Evolutionary conservation across 148 eudicot genomes (phyloP).

Genomic region (Chenopodium quinoa): DNA sequence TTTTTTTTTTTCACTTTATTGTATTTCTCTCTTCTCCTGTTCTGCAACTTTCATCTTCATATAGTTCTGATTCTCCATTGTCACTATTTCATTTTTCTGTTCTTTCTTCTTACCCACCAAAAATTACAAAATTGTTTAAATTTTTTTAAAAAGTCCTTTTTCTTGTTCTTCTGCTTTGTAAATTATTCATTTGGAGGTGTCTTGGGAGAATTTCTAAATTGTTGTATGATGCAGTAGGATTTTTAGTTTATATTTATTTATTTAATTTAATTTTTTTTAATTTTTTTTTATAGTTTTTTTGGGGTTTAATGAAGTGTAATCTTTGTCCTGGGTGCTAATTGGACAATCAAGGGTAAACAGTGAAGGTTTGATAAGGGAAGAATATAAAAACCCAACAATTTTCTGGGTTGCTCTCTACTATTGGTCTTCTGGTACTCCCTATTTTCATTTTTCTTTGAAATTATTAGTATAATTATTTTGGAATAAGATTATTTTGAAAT

Average conservation of each 20-base stretch:
- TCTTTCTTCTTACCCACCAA: too few species aligned
- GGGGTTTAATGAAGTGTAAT: neutral
- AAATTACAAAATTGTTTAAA: too few species aligned
- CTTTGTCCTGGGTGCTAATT: slow-evolving; percentile 10
- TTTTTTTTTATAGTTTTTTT: neutral
- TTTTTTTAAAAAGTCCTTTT: neutral
- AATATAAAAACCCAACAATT: neutral
- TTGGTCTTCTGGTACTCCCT: slow-evolving; percentile 18
- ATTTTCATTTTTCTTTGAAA: neutral
- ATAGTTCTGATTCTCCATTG: too few species aligned
- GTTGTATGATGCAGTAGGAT: neutral
- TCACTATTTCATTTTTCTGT: too few species aligned
- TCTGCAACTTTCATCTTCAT: too few species aligned
- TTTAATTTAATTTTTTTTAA: too few species aligned
- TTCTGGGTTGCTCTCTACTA: slow-evolving; percentile 19
- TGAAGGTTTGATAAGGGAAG: too few species aligned
- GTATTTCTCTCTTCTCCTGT: neutral
- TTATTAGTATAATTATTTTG: neutral
- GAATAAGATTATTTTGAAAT: too few species aligned
- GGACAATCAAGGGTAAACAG: neutral
- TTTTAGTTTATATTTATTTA: too few species aligned
- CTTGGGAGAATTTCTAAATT: neutral
- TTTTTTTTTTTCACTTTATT: neutral
- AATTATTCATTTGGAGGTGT: neutral
- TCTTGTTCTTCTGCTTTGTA: neutral